Evolutionary conservation across 2,329 filamentous ascomycete genomes (phyloP).

Genomic region (Alternaria triticimaculans): DNA sequence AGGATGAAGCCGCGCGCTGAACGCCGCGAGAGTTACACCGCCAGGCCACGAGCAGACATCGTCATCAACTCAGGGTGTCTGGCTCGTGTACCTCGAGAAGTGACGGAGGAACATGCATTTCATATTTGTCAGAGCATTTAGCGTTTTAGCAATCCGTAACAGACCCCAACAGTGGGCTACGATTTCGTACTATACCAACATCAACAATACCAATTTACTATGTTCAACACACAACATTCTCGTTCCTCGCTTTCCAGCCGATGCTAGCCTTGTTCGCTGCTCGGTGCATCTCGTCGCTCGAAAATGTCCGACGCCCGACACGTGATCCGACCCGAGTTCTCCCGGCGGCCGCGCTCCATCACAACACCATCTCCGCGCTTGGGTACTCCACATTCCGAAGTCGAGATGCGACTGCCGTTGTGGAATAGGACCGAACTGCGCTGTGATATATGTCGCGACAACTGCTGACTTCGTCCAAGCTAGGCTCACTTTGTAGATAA

Average conservation of each 20-base stretch:
- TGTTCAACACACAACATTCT: background rate
- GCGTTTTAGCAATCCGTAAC: constrained; percentile 1
- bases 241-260: background rate
- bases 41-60: constrained; percentile 10
- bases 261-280: background rate
- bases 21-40: constrained; percentile 19
- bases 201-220: background rate
- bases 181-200: background rate
- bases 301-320: background rate
- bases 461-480: background rate
- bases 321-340: background rate
- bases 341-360: constrained; percentile 12
- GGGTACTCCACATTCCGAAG: background rate
- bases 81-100: constrained; percentile 16
- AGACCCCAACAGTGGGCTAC: constrained; percentile 5
- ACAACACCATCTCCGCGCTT: background rate
- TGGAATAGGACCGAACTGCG: background rate
- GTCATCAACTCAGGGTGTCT: background rate
- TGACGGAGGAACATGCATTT: constrained; percentile 8
- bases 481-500: too few relatives aligned
- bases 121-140: background rate
- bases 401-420: background rate
- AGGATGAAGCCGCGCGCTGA: constrained; percentile 11
- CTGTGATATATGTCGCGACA: background rate
- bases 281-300: background rate